A percentile compares a stretch with the other conserved stretches of the same genome.
These are phyloP conservation scores for Suhomyces guaymorum DNA, from an alignment of 1,139 yeast genomes.

Conservation along the genomic window DNA sequence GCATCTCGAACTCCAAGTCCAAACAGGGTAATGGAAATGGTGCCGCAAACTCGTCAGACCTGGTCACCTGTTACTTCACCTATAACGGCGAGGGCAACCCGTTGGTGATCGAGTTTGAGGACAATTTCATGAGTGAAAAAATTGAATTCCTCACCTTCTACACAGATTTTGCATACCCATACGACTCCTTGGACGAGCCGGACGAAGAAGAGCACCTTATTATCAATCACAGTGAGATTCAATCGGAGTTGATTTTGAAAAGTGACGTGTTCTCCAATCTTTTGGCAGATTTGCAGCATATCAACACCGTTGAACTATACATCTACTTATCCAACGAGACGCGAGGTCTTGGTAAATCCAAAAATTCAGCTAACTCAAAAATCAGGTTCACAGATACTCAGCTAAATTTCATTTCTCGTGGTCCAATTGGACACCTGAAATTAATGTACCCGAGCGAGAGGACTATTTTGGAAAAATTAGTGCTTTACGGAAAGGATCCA, in stretches of 20 bases:
- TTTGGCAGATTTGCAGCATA: constrained; percentile 65
- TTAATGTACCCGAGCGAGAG: constrained; percentile 66
- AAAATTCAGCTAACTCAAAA: constrained; percentile 7
- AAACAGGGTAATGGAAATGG: constrained; percentile 7
- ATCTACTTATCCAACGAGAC: constrained; percentile 39
- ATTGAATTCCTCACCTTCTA: constrained; percentile 68
- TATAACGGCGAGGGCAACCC: constrained; percentile 61
- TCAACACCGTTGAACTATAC: constrained; percentile 61
- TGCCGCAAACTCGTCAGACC: constrained; percentile 17
- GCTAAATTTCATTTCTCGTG: constrained; percentile 59
- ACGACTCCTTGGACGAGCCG: constrained; percentile 33
- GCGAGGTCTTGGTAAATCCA: constrained; percentile 13
- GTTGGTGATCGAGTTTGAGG: constrained; percentile 70
- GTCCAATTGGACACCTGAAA: constrained; percentile 70
- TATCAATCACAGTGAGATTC: constrained; percentile 51
- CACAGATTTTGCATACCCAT: constrained; percentile 41
- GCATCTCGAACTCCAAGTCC: constrained; percentile 12
- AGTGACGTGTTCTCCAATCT: constrained; percentile 66
- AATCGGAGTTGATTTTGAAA: constrained; percentile 65
- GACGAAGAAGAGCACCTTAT: constrained; percentile 23
- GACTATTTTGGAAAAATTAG: constrained; percentile 55
- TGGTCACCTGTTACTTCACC: constrained; percentile 38
- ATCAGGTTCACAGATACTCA: constrained; percentile 27
- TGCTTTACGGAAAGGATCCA: constrained; percentile 20
- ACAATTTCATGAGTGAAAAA: constrained; percentile 63